These are phyloP conservation scores for Fraxinus angustifolia DNA, from an alignment of 305 asterid genomes.

Conservation along the genomic window DNA sequence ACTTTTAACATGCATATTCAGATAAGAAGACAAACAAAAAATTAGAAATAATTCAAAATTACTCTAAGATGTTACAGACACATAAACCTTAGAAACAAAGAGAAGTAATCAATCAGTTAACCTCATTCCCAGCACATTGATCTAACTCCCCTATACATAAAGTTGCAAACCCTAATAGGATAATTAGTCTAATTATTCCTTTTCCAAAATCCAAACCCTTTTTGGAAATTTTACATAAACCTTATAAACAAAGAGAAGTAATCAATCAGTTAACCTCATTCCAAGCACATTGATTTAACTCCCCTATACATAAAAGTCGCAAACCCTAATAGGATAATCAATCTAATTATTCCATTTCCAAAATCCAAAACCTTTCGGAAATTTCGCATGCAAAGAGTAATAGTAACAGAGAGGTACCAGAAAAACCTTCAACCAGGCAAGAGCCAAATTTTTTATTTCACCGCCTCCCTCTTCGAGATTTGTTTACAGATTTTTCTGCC, in stretches of 20 bases:
- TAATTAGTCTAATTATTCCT: not conserved
- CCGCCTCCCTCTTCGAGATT: not conserved
- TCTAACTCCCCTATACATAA: not conserved
- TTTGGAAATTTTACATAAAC: not conserved
- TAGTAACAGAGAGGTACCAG: not conserved
- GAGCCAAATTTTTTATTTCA: not conserved
- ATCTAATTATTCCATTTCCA: not conserved
- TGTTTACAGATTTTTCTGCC: not conserved
- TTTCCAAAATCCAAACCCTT: slow-evolving; percentile 2
- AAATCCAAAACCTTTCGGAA: not conserved
- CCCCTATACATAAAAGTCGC: not conserved
- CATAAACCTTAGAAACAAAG: not conserved
- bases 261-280: not conserved
- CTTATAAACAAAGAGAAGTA: not conserved
- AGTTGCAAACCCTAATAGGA: not conserved
- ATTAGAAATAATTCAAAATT: not conserved
- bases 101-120: not conserved
- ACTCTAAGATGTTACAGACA: not conserved
- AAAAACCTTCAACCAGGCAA: not conserved
- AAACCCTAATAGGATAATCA: not conserved
- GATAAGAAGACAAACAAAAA: not conserved
- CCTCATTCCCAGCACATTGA: not conserved
- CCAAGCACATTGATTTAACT: not conserved
- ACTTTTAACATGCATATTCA: not conserved
- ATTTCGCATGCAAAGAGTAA: not conserved